Evolutionary conservation across 2,329 filamentous ascomycete species (phyloP).

Genomic region (Aspergillus sclerotialis): DNA sequence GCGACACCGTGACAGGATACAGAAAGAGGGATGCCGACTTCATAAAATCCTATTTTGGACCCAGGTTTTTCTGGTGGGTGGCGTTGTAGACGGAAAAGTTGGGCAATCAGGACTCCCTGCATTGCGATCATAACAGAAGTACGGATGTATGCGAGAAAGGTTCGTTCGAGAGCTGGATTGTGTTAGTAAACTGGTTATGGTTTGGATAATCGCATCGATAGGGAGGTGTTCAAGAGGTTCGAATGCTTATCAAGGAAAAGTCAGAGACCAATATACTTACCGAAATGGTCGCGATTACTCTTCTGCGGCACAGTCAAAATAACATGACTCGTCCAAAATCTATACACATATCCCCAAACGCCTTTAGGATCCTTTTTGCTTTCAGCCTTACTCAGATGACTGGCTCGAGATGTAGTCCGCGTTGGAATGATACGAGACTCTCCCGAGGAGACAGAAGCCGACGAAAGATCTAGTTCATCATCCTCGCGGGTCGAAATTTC

Average conservation of each 20-base stretch:
- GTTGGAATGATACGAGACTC: conserved; percentile 21
- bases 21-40: conserved; percentile 55
- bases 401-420: conserved; percentile 17
- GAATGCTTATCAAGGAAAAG: too few relatives aligned
- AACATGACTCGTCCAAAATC: conserved; percentile 66
- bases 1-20: conserved; percentile 44
- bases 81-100: conserved; percentile 57
- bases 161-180: conserved; percentile 60
- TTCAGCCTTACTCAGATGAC: conserved; percentile 5
- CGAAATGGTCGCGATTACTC: conserved; percentile 36
- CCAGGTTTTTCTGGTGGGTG: conserved; percentile 22
- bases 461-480: conserved; percentile 15
- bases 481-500: conserved; percentile 23
- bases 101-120: conserved; percentile 57
- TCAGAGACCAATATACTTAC: conserved; percentile 17
- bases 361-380: conserved; percentile 25
- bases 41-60: conserved; percentile 50
- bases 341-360: conserved; percentile 62
- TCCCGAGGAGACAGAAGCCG: conserved; percentile 25
- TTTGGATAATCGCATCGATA: too few relatives aligned
- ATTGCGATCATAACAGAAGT: conserved; percentile 64
- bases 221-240: too few relatives aligned
- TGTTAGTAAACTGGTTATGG: too few relatives aligned
- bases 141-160: conserved; percentile 65
- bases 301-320: conserved; percentile 32